These are phyloP conservation scores for Ilex asprella DNA, from an alignment of 257 asterid genomes.

Conservation along the genomic window DNA sequence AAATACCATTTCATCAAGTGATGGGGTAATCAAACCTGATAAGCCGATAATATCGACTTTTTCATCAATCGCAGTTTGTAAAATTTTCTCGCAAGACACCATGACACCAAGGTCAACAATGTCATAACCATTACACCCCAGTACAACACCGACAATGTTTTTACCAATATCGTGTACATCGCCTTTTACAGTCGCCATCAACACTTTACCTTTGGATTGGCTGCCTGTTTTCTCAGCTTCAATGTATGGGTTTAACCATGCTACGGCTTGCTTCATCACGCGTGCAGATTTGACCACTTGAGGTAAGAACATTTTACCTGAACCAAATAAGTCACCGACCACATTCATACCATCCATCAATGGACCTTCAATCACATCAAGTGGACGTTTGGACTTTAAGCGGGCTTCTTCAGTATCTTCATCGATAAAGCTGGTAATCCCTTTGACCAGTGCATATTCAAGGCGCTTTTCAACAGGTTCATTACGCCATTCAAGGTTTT, in stretches of 20 bases:
- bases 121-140: background rate
- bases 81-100: background rate
- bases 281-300: background rate
- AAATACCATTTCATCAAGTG: background rate
- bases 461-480: background rate
- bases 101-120: background rate
- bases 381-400: background rate
- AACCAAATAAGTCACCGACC: background rate
- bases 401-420: background rate
- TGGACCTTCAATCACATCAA: background rate
- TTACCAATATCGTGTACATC: background rate
- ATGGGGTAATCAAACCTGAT: background rate
- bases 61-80: background rate
- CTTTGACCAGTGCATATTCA: background rate
- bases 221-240: background rate
- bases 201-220: background rate
- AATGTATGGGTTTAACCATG: background rate
- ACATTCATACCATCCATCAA: background rate
- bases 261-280: background rate
- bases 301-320: background rate
- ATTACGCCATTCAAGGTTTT: background rate
- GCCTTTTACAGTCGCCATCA: background rate
- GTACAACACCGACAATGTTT: background rate
- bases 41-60: background rate
- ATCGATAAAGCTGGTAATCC: background rate